Base-by-base conservation (phyloP, 495 filamentous ascomycete genomes). In the Talaromyces liani region DNA sequence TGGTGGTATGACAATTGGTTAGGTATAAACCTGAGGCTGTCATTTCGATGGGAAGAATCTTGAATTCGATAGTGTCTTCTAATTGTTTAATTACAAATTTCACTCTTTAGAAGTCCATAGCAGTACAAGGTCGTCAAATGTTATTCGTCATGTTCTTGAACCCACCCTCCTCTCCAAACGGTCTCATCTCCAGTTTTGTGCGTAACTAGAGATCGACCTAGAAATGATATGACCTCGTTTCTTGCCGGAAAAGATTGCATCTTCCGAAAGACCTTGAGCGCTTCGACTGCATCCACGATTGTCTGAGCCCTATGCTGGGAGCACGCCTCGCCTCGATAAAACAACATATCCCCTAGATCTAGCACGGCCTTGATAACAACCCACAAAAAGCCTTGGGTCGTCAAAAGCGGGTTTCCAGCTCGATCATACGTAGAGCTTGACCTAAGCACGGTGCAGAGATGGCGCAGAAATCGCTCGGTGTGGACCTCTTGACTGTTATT, bases 1-100 rank as follows among this genome's bases (percentile, higher is more conserved):
- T 77, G 85, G 86, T 6, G 86, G 79, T 41, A 45, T 61, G 58
- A 61, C 41, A 6, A 34, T 58, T 6, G 55, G 55, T 18, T 58
- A 58, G 55, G 27, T 18, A 34, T 6, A 36, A 36, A 36, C 12
- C 33, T 36, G 33, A 12, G 33, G 10, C 9, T 36, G 33, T 36
- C 33, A 36, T 36, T 36, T 12, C 10, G 33, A 10, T 36, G 12
- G 33, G 33, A 12, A 36, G 2, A 36, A 12, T 12, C 6, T 6
- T 36, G 7, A 36, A 36, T 3, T 36, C 9, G 33, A 12, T 9
- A 33, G 5, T 33, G 6, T 33, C 7, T 10, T 36, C 2, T 36
- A 36, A 12, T 36, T 3, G 6, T 36, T 36, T 10, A 36, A 9
- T 3, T 3, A 36, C 33, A 36, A 36, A 36, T 6, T 1, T 36